Evolutionary conservation across 768 basidiomycete species (phyloP).

Genomic region (Kwoniella mangroviensis): DNA sequence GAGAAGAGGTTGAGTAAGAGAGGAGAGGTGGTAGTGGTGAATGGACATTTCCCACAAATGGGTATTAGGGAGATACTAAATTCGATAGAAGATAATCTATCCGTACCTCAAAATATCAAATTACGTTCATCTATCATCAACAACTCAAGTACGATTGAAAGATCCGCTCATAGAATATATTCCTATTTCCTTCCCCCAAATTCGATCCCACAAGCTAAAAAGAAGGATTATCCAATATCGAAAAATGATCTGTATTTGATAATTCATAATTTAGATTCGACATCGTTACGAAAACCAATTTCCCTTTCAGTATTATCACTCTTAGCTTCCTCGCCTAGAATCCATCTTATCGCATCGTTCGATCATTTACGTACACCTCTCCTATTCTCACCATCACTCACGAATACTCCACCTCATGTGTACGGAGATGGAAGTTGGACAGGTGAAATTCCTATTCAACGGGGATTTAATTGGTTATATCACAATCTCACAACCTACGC

Average conservation of each 20-base stretch:
- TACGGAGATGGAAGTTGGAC: constrained; percentile 58
- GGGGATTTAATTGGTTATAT: constrained; percentile 61
- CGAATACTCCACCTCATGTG: constrained; percentile 38
- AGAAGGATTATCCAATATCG: constrained; percentile 46
- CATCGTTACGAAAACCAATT: constrained; percentile 69
- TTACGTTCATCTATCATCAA: constrained; percentile 24
- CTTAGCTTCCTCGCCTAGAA: constrained; percentile 72
- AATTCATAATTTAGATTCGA: constrained; percentile 86
- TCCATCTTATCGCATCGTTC: constrained; percentile 82
- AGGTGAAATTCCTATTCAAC: constrained; percentile 51
- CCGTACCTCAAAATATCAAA: constrained; percentile 38
- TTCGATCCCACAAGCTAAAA: constrained; percentile 19
- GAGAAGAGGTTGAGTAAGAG: constrained; percentile 63
- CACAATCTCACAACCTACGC: constrained; percentile 87
- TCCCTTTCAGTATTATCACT: constrained; percentile 71
- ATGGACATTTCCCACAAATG: constrained; percentile 75
- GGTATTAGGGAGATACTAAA: constrained; percentile 68
- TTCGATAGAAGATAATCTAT: constrained; percentile 58
- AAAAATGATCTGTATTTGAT: constrained; percentile 71
- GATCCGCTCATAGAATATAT: constrained; percentile 69
- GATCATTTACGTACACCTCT: constrained; percentile 85
- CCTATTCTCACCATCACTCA: constrained; percentile 69
- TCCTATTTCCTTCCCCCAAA: constrained; percentile 63
- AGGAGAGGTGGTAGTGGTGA: constrained; percentile 77
- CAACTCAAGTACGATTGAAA: constrained; percentile 62